Percentiles rank a stretch among this genome's conserved stretches.
Evolutionary conservation across 2,329 filamentous ascomycete genomes (phyloP).

Genomic region (Penicillium sp.): DNA sequence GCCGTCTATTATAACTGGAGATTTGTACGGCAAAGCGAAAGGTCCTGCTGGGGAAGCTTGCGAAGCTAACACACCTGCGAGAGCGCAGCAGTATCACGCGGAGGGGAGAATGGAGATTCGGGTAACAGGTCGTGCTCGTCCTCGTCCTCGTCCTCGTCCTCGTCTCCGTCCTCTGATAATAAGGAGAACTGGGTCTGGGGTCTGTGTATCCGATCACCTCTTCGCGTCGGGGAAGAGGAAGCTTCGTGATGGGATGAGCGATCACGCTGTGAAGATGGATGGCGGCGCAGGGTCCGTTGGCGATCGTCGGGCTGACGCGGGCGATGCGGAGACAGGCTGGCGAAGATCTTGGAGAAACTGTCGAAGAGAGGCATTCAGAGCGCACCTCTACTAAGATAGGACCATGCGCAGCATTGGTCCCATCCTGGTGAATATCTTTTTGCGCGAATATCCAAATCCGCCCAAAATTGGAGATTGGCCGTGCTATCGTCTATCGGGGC

Average conservation of each 20-base stretch:
- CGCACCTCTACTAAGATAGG: constrained; percentile 10
- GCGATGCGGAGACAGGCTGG: constrained; percentile 25
- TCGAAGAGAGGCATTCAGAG: constrained; percentile 22
- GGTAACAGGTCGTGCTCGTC: background rate
- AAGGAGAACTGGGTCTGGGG: background rate
- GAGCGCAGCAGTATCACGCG: constrained; percentile 2
- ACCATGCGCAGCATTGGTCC: constrained; percentile 12
- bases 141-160: background rate
- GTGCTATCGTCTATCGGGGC: constrained; percentile 19
- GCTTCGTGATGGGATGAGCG: background rate
- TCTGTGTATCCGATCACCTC: background rate
- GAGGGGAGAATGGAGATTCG: background rate
- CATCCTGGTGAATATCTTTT: constrained; percentile 12
- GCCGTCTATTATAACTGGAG: too few species aligned
- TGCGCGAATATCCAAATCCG: background rate
- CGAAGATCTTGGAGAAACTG: constrained; percentile 18
- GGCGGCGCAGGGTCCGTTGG: constrained; percentile 11
- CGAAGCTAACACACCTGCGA: constrained; percentile 8
- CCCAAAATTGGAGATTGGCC: too few species aligned
- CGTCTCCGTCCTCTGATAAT: background rate
- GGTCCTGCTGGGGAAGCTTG: background rate
- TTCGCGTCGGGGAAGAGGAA: constrained; percentile 8
- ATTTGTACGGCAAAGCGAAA: background rate
- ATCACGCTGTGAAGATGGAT: constrained; percentile 2
- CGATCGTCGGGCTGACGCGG: constrained; percentile 20